Percentiles rank a stretch among this genome's conserved stretches.
phyloP scores from a whole-genome alignment of 2,329 filamentous ascomycete species.

The Plectosphaerella plurivora region DNA sequence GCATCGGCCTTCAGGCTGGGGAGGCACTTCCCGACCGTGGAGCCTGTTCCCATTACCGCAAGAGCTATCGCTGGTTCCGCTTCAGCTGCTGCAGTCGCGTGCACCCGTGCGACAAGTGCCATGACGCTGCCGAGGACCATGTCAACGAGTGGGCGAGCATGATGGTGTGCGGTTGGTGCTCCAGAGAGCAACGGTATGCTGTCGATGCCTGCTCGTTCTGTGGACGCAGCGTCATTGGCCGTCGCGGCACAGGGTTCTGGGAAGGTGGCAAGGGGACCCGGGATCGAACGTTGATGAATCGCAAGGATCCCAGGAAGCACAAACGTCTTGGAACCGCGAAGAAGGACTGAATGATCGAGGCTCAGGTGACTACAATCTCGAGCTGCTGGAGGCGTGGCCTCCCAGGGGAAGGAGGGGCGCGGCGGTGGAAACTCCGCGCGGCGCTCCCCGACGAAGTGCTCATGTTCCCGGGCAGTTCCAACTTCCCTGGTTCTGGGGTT shows the following conservation, averaged over 20 bases:
- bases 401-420: no score
- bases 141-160: conserved; percentile 75
- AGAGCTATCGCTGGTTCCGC: conserved; percentile 60
- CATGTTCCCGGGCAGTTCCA: no score
- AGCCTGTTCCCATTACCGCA: conserved; percentile 53
- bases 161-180: conserved; percentile 80
- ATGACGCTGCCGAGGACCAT: conserved; percentile 68
- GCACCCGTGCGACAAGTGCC: conserved; percentile 66
- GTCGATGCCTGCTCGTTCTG: conserved; percentile 74
- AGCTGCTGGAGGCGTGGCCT: no score
- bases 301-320: conserved; percentile 72
- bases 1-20: conserved; percentile 52
- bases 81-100: conserved; percentile 59
- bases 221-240: conserved; percentile 63
- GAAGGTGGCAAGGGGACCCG: conserved; percentile 82
- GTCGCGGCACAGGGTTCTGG: conserved; percentile 70
- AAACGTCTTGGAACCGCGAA: conserved; percentile 49
- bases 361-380: no score
- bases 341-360: conserved; percentile 12
- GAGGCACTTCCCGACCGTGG: conserved; percentile 50
- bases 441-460: no score
- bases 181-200: conserved; percentile 73
- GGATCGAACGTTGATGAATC: conserved; percentile 65
- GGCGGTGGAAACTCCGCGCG: no score
- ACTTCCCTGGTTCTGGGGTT: no score